Evolutionary conservation across 208 protist genomes (phyloP).

Genomic region (Leishmania aethiopica): DNA sequence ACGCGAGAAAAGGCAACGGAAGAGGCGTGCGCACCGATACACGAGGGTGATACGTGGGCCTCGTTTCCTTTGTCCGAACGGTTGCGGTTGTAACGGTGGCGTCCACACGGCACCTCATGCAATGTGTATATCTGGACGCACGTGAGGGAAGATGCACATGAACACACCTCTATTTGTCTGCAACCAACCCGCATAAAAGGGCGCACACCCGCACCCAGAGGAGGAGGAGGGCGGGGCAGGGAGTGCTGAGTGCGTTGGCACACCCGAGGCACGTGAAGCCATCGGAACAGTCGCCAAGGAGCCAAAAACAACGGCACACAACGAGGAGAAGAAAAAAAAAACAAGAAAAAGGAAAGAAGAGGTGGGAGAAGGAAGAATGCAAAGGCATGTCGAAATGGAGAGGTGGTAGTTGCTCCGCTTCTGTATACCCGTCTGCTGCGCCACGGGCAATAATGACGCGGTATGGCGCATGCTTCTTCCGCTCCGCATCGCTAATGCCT

Average conservation of each 20-base stretch:
- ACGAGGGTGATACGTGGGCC: background rate
- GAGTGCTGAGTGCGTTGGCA: background rate
- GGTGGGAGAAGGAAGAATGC: background rate
- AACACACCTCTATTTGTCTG: background rate
- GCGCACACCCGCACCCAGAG: background rate
- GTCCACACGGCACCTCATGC: background rate
- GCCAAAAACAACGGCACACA: background rate
- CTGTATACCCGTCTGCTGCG: background rate
- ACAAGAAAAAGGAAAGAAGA: background rate
- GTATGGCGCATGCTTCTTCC: background rate
- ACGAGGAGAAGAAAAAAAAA: background rate
- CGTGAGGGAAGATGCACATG: background rate
- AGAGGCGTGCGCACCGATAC: background rate
- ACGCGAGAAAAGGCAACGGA: background rate
- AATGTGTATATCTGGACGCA: background rate
- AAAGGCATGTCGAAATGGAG: background rate
- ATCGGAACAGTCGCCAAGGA: background rate
- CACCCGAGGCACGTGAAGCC: background rate
- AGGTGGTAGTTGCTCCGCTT: background rate
- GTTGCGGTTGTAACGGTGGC: background rate
- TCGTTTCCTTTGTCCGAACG: background rate
- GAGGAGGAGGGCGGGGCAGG: background rate
- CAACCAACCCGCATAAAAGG: background rate
- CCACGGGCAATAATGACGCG: background rate
- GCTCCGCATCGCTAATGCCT: background rate